Base-by-base conservation (phyloP, 176 grass and related monocot genomes). In the Olyra latifolia region DNA sequence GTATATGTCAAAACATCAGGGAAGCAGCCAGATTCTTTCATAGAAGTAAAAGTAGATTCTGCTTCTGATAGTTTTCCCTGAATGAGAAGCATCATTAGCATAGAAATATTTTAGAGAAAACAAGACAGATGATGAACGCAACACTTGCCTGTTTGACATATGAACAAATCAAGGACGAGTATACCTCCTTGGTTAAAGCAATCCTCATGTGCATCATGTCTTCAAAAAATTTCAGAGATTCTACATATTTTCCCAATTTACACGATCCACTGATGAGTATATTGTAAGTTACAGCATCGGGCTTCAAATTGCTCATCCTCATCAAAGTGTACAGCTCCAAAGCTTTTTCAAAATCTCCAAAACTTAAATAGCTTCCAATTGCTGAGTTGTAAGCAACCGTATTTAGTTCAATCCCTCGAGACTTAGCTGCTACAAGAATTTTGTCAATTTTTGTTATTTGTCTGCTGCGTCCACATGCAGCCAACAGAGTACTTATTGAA, bases 1-100 rank as follows among this genome's bases (percentile, higher is more conserved):
- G 92, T 98, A 78, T 94, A 98, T 85, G 92, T 98, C 85, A 98
- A 83, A 86, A 98, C 89, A 98, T 98, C 95, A 87, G 85, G 95
- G 41, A 62, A 79, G 30, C 92, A 98, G 15, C 80, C 88, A 25
- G 83, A 83, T 44, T 85, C 59, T 87, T 91, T 92, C 90, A 98
- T 94, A 82, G 78, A 82, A 87, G 20, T 72, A 66, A 98, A 98
- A 83, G 78, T 91, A 57, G 77, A 92, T 86, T 94, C 88, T 71
- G 92, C 90, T 85, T 94, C 88, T 74, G 44, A 68, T 83, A 94
- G 72, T 76, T 94, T 89, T 8, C 88, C 95, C 95, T 94, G 83
- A 76, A 87, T 84, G 75, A 70, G 83, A 90, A 79, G 2, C 25
- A 83, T 60, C 65, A 27, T 89, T 83, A 75, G 57, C n/a, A 73